These are phyloP conservation scores for Alternaria sp. DNA, from an alignment of 2,329 filamentous ascomycete species.

Conservation along the genomic window DNA sequence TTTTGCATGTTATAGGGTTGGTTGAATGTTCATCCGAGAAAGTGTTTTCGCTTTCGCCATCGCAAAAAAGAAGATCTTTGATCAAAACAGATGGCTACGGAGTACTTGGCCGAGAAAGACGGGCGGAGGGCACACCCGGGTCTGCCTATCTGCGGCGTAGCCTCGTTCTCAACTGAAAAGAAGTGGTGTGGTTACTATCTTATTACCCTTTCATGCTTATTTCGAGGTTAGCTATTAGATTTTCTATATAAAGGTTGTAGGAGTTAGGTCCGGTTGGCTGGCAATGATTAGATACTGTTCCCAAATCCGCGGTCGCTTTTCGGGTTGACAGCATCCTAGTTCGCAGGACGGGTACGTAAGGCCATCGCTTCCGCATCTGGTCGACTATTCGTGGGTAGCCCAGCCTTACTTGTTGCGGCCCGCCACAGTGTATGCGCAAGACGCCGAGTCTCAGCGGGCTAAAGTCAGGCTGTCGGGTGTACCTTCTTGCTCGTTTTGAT, in stretches of 20 bases:
- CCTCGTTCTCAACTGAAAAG: background rate
- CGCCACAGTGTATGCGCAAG: slow-evolving; percentile 3
- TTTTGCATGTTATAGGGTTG: background rate
- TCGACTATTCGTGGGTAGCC: background rate
- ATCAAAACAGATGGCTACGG: background rate
- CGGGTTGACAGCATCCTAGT: background rate
- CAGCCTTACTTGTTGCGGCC: background rate
- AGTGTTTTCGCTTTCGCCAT: background rate
- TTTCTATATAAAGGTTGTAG: background rate
- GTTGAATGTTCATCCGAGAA: background rate
- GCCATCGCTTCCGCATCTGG: background rate
- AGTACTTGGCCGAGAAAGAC: background rate
- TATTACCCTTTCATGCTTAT: background rate
- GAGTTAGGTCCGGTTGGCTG: slow-evolving; percentile 12
- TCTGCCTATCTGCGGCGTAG: background rate
- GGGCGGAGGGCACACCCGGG: background rate
- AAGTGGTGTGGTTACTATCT: background rate
- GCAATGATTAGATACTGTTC: background rate
- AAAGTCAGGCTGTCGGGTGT: background rate
- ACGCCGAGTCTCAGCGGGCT: slow-evolving; percentile 10
- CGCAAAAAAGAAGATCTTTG: background rate
- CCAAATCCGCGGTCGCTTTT: background rate
- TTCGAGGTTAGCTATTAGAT: background rate
- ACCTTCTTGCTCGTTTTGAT: background rate
- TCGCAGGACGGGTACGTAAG: background rate